Evolutionary conservation across 164 flowering plant genomes (phyloP).

Genomic region (Cinnamomum chago): DNA sequence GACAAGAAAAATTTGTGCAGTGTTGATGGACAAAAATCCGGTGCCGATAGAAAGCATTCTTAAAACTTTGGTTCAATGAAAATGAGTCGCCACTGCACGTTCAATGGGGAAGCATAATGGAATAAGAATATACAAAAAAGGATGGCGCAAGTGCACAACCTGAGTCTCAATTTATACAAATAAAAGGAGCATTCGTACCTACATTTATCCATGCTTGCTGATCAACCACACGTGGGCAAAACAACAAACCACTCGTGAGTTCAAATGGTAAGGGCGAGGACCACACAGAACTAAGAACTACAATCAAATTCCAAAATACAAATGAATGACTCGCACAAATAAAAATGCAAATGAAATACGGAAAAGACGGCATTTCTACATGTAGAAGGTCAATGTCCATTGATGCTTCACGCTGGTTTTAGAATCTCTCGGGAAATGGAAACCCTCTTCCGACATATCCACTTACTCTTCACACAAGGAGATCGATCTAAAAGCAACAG

Average conservation of each 20-base stretch:
- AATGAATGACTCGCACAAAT: slow-evolving; percentile 17
- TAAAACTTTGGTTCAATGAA: too few relatives aligned
- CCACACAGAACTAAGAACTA: too few relatives aligned
- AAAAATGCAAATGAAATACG: slow-evolving; percentile 17
- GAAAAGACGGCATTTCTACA: slow-evolving; percentile 21
- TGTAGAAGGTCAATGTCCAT: slow-evolving; percentile 3
- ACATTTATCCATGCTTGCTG: slow-evolving; percentile 18
- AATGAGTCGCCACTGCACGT: too few relatives aligned
- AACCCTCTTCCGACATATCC: slow-evolving; percentile 59
- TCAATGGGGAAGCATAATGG: neutral
- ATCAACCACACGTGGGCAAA: slow-evolving; percentile 20
- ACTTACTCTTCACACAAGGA: slow-evolving; percentile 40
- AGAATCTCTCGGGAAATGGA: neutral
- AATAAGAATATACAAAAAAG: slow-evolving; percentile 18
- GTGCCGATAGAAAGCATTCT: too few relatives aligned
- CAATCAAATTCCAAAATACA: slow-evolving; percentile 7
- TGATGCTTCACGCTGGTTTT: slow-evolving; percentile 4
- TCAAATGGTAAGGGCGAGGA: slow-evolving; percentile 18
- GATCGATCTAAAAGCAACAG: slow-evolving; percentile 67
- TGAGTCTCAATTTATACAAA: slow-evolving; percentile 20
- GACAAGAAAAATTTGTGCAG: too few relatives aligned
- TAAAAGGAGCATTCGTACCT: slow-evolving; percentile 18
- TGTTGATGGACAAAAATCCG: too few relatives aligned
- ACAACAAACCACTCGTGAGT: slow-evolving; percentile 18
- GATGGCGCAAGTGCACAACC: slow-evolving; percentile 11